phyloP scores from a whole-genome alignment of 2,329 filamentous ascomycete species.

The Fusarium stilboides region DNA sequence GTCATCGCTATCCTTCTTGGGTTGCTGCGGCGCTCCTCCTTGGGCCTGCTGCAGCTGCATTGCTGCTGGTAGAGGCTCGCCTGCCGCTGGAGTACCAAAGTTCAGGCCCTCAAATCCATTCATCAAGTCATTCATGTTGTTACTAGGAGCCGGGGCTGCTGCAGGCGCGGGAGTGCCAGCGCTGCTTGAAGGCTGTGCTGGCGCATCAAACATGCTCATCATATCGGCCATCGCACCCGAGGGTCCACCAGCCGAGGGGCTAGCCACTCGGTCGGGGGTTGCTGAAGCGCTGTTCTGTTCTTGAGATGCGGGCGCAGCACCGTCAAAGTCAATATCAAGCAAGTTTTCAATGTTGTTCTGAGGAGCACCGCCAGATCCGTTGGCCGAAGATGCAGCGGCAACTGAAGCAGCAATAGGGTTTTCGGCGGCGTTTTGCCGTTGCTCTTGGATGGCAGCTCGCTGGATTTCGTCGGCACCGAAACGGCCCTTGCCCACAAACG shows the following conservation, averaged over 20 bases:
- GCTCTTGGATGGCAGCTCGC: constrained; percentile 95
- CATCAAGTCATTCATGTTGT: constrained; percentile 88
- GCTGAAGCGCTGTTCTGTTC: constrained; percentile 70
- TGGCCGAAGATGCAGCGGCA: constrained; percentile 77
- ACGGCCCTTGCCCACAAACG: constrained; percentile 96
- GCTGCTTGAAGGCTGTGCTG: constrained; percentile 68
- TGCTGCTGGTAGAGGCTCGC: constrained; percentile 75
- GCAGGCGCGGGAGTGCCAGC: constrained; percentile 59
- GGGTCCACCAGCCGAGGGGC: constrained; percentile 65
- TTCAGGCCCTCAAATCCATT: constrained; percentile 89
- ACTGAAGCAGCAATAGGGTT: constrained; percentile 94
- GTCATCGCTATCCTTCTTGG: constrained; percentile 74
- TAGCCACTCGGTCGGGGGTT: constrained; percentile 78
- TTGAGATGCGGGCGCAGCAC: constrained; percentile 89
- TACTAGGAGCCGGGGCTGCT: constrained; percentile 55
- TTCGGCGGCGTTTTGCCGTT: constrained; percentile 90
- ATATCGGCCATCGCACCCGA: constrained; percentile 72
- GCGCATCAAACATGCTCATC: constrained; percentile 80
- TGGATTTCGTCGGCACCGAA: constrained; percentile 96
- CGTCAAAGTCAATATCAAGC: constrained; percentile 96
- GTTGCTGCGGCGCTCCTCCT: constrained; percentile 55
- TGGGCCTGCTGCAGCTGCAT: constrained; percentile 67
- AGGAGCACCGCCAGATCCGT: constrained; percentile 68
- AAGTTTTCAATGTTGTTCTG: constrained; percentile 94
- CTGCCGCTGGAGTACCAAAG: constrained; percentile 71